These are phyloP conservation scores for Breynia disticha DNA, from an alignment of 441 rosid genomes.

Conservation along the genomic window DNA sequence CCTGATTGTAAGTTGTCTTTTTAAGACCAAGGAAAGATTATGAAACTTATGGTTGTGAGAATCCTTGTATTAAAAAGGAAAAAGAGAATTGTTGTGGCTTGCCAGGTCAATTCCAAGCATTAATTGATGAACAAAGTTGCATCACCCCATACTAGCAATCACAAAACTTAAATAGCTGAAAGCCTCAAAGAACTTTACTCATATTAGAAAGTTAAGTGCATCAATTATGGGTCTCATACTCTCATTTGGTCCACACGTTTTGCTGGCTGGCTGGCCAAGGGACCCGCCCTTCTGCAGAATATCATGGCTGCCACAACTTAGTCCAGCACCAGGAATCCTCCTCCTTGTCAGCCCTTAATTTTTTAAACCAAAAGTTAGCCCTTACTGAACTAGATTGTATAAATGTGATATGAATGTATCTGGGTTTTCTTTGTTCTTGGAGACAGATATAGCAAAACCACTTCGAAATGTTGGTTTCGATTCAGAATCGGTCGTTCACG, in stretches of 20 bases:
- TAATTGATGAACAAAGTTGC: not conserved
- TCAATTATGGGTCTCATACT: constrained; percentile 7
- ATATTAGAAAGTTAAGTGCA: not conserved
- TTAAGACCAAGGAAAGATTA: not conserved
- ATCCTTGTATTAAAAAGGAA: not conserved
- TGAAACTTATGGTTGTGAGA: not conserved
- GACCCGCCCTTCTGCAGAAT: constrained; percentile 14
- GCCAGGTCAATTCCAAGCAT: not conserved
- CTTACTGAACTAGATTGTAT: no score
- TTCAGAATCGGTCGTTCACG: no score
- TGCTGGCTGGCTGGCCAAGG: constrained; percentile 25
- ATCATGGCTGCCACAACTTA: no score
- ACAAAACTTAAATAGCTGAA: not conserved
- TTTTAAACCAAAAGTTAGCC: no score
- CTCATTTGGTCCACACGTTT: constrained; percentile 28
- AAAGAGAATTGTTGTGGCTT: not conserved
- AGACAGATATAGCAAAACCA: not conserved
- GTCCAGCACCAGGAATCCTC: no score
- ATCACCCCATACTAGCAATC: not conserved
- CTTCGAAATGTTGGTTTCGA: no score
- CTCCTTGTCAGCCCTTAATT: no score
- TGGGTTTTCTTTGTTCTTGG: constrained; percentile 7
- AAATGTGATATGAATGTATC: not conserved
- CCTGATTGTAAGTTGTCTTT: not conserved
- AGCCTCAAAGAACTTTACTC: not conserved